Evolutionary conservation across 2,329 filamentous ascomycete genomes (phyloP), one percentile per base, ranked within the genome.

Genomic region (Davidsoniella neocaledoniae): DNA sequence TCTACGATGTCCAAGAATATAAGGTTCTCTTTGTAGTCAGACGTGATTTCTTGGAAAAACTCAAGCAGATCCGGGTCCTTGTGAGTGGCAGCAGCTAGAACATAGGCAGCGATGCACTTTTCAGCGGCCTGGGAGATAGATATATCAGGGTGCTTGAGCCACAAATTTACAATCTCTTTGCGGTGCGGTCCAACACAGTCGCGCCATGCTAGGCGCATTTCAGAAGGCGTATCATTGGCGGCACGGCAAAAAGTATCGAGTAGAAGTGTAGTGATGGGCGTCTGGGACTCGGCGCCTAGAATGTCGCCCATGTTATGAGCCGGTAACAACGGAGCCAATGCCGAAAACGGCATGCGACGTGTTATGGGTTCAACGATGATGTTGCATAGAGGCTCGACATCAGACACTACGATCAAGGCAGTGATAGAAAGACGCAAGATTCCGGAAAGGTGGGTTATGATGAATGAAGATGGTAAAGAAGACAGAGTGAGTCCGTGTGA

Each of bases 391-490:
- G 45, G 41, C 25, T 48, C 50, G 19, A 44, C 46, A 8, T 49
- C 33, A 19, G 33, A 46, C 5, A 48, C 46, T 2, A 40, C 33
- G 25, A 48, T 48, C 16, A 52, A 19, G 21, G 46, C 50, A 4
- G 46, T 43, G 26, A 52, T 36, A 25, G 46, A 40, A 9, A 52
- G 42, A 17, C 46, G 46, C 41, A 52, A 12, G 21, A 52, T 49
- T 23, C 46, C 43, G 25, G 43, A 29, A 25, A 52, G 42, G 17
- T 52, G 41, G n/a, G 21, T 36, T 10, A 37, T 37, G 21, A 49
- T 45, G 16, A 49, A 52, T 2, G 46, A 52, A 9, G 17, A 29
- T 17, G 46, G 42, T 19, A 49, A 26, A 33, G 26, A 29, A 2
- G 26, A 29, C 10, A 29, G 26, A 29, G 26, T 29, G 26, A 29